A percentile compares a stretch with the other conserved stretches of the same genome.
Conservation (phyloP, 1,284 basidiomycete species). For the Pterulicium gracile region DNA sequence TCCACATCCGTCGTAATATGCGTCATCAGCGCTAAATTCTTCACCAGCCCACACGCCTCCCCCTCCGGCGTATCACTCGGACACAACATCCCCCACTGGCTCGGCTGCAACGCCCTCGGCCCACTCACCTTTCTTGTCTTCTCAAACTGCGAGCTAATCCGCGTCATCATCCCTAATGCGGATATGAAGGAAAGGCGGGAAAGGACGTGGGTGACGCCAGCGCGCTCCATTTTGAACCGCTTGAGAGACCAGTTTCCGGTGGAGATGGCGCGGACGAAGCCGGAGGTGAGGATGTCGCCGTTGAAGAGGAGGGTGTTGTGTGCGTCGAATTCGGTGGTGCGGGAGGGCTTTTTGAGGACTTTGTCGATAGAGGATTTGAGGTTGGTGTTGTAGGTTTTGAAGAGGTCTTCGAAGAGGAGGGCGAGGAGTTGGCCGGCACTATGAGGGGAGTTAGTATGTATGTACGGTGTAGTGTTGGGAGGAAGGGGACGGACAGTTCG, state of each 20-base stretch:
- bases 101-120: constrained; percentile 92
- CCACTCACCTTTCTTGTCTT: constrained; percentile 99
- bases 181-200: constrained; percentile 94
- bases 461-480: no score
- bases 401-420: constrained; percentile 94
- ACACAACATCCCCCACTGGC: constrained; percentile 99
- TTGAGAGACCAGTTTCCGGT: constrained; percentile 99
- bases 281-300: constrained; percentile 91
- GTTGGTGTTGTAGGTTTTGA: constrained; percentile 98
- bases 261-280: constrained; percentile 96
- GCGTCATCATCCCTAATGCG: constrained; percentile 99
- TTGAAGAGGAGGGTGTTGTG: constrained; percentile 91
- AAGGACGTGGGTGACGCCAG: constrained; percentile 97
- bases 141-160: constrained; percentile 98
- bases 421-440: constrained; percentile 96
- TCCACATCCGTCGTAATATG: constrained; percentile 99
- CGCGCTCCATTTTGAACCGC: constrained; percentile 99
- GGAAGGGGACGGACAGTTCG: constrained; percentile 59
- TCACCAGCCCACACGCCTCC: constrained; percentile 97
- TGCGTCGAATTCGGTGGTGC: constrained; percentile 93
- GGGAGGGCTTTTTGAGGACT: constrained; percentile 92
- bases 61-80: constrained; percentile 99
- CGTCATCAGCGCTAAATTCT: constrained; percentile 98
- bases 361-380: constrained; percentile 97
- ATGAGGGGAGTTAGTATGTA: no score